Evolutionary conservation across 805 yeast species (phyloP).

Genomic region (Saccharomycopsis sp.): DNA sequence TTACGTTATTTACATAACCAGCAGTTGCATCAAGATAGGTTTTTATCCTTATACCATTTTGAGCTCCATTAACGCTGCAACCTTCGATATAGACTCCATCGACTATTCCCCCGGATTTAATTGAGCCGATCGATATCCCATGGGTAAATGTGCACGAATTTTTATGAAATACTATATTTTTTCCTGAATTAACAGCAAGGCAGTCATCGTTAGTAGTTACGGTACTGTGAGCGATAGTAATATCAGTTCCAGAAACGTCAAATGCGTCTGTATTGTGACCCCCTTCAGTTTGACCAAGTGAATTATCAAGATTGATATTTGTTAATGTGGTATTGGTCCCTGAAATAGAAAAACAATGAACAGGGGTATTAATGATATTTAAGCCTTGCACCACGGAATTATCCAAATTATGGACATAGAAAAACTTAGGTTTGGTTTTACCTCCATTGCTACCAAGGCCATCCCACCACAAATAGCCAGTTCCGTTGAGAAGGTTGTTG

Average conservation of each 20-base stretch:
- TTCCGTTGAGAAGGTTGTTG: constrained; percentile 21
- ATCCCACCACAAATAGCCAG: constrained; percentile 23
- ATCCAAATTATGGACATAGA: constrained; percentile 16
- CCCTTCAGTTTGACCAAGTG: constrained; percentile 19
- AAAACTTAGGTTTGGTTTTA: constrained; percentile 21
- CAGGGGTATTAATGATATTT: constrained; percentile 21
- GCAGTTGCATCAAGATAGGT: constrained; percentile 22
- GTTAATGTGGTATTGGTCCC: constrained; percentile 8
- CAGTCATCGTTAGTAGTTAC: constrained; percentile 22
- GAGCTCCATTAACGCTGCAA: constrained; percentile 16
- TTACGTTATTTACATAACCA: constrained; percentile 20
- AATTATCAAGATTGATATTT: constrained; percentile 16
- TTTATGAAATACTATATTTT: constrained; percentile 16
- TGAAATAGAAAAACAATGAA: constrained; percentile 17
- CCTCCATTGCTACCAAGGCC: constrained; percentile 22
- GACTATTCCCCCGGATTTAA: constrained; percentile 19
- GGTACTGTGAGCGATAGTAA: constrained; percentile 15
- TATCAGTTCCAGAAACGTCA: constrained; percentile 19
- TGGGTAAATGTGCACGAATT: constrained; percentile 23
- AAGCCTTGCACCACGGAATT: constrained; percentile 15
- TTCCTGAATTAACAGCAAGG: constrained; percentile 23
- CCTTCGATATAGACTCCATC: constrained; percentile 13
- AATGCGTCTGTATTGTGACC: constrained; percentile 23
- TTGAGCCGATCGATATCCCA: constrained; percentile 23
- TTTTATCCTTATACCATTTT: constrained; percentile 22